Conservation (phyloP, 2,329 filamentous ascomycete species). For the Zasmidium citrigriseum region DNA sequence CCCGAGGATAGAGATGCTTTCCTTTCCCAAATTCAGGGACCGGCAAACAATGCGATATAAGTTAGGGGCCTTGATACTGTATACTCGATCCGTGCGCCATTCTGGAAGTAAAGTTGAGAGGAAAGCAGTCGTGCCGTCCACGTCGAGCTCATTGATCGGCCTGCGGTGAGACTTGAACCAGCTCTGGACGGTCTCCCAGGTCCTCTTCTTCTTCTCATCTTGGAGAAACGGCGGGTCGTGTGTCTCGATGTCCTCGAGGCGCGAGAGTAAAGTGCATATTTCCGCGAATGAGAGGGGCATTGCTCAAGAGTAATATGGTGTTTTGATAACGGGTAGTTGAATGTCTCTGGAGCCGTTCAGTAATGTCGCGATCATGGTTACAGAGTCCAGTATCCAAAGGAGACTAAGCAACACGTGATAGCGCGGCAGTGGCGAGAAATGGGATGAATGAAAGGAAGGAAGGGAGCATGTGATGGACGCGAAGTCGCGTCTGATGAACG, state of each 20-base stretch:
- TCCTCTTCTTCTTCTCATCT: conserved; percentile 26
- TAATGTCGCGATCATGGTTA: background rate
- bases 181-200: conserved; percentile 47
- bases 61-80: conserved; percentile 62
- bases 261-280: conserved; percentile 73
- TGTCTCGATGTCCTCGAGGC: conserved; percentile 56
- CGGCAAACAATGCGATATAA: conserved; percentile 69
- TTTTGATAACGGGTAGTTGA: background rate
- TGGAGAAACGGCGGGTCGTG: conserved; percentile 43
- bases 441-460: background rate
- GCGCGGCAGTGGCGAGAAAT: background rate
- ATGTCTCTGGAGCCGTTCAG: background rate
- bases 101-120: conserved; percentile 77
- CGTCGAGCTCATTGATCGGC: conserved; percentile 58
- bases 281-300: conserved; percentile 70
- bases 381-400: background rate
- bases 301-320: conserved; percentile 7
- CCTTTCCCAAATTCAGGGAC: conserved; percentile 64
- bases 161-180: conserved; percentile 72
- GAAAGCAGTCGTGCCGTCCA: conserved; percentile 60
- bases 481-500: background rate
- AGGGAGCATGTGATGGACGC: conserved; percentile 1
- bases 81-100: conserved; percentile 75
- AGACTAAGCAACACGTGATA: conserved; percentile 3
- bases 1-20: conserved; percentile 62